phyloP scores from a whole-genome alignment of 352 stramenopile species.

The Saprolegnia parasitica region DNA sequence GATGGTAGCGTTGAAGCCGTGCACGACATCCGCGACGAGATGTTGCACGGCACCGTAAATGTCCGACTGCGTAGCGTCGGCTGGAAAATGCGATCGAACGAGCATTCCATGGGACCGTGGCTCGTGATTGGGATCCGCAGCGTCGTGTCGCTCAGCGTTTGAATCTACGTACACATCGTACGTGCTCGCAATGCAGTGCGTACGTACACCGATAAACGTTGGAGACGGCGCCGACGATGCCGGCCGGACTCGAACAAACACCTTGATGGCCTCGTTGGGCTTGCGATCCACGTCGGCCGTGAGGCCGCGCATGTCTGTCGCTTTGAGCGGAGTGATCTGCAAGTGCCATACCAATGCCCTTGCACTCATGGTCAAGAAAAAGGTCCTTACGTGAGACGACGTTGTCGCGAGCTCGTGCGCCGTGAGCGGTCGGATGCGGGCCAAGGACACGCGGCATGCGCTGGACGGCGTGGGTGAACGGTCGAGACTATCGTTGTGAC shows the following conservation, averaged over 20 bases:
- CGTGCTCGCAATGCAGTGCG: not conserved
- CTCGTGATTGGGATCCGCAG: constrained; percentile 18
- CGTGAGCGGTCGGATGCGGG: not conserved
- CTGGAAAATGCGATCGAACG: constrained; percentile 72
- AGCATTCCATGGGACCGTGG: constrained; percentile 47
- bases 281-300: not conserved
- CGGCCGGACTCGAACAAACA: constrained; percentile 70
- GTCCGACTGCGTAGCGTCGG: constrained; percentile 60
- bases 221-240: not conserved
- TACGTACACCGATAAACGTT: not conserved
- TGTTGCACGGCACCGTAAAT: constrained; percentile 68
- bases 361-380: not conserved
- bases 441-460: not conserved
- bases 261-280: constrained; percentile 42
- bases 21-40: constrained; percentile 58
- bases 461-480: too few relatives aligned
- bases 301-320: not conserved
- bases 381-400: not conserved
- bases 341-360: not conserved
- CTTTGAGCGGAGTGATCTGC: constrained; percentile 6
- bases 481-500: not conserved
- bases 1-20: constrained; percentile 86
- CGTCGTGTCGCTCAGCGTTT: constrained; percentile 5
- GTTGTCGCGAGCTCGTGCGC: constrained; percentile 12
- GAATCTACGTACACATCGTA: constrained; percentile 3